Conservation (phyloP, 805 yeast species). For the Wickerhamomyces silvicola region DNA sequence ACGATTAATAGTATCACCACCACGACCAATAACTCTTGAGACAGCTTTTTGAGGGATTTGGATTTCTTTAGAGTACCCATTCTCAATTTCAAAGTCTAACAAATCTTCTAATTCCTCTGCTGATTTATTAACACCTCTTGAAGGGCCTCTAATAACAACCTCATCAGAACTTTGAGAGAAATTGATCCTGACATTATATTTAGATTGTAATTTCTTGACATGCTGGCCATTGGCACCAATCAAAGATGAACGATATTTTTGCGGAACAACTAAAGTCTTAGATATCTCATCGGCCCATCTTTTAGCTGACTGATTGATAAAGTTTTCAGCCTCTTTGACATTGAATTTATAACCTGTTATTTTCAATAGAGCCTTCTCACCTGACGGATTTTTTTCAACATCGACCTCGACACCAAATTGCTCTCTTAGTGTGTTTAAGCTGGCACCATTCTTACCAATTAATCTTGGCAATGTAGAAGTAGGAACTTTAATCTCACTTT, state of each 20-base stretch:
- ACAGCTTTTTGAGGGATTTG: constrained; percentile 68
- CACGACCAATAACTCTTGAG: constrained; percentile 82
- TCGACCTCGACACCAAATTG: constrained; percentile 75
- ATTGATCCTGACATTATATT: constrained; percentile 73
- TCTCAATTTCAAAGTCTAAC: constrained; percentile 79
- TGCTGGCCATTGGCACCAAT: constrained; percentile 81
- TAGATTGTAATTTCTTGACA: constrained; percentile 79
- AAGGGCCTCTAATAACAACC: constrained; percentile 77
- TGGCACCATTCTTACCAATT: constrained; percentile 85
- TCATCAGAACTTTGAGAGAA: constrained; percentile 64
- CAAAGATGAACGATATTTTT: constrained; percentile 69
- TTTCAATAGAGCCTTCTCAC: constrained; percentile 42
- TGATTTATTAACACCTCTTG: constrained; percentile 80
- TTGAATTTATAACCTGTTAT: constrained; percentile 75
- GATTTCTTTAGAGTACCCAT: constrained; percentile 62
- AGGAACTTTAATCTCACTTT: constrained; percentile 53
- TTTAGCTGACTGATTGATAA: constrained; percentile 53
- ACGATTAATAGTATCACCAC: constrained; percentile 77
- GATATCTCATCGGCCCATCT: constrained; percentile 79
- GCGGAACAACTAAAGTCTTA: constrained; percentile 61
- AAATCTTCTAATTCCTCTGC: constrained; percentile 79
- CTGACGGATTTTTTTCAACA: constrained; percentile 48
- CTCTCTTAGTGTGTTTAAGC: constrained; percentile 59
- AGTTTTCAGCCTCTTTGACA: constrained; percentile 63
- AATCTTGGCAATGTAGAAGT: constrained; percentile 63